Conservation (phyloP, 352 stramenopile species). For the Phytophthora citrophthora region DNA sequence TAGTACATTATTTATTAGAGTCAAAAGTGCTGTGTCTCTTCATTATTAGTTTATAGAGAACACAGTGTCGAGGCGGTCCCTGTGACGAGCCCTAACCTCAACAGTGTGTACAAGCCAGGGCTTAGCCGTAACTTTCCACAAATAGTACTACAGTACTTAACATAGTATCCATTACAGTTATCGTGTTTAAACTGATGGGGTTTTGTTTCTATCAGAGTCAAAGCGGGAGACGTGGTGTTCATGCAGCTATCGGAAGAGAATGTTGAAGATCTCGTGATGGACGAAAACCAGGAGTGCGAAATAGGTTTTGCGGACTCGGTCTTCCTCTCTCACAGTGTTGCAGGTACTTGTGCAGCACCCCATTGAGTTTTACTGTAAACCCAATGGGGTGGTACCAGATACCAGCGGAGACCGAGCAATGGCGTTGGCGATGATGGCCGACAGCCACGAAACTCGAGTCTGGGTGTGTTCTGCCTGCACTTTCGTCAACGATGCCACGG, state of each 20-base stretch:
- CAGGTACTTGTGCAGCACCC: background rate
- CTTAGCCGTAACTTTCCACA: too few species aligned
- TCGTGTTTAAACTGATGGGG: conserved; percentile 3
- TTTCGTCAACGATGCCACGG: conserved; percentile 74
- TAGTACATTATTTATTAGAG: too few species aligned
- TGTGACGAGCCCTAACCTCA: too few species aligned
- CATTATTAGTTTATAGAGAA: too few species aligned
- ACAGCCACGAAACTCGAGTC: conserved; percentile 40
- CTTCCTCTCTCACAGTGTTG: conserved; percentile 47
- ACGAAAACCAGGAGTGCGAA: conserved; percentile 66
- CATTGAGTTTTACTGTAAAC: too few species aligned
- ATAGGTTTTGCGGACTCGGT: conserved; percentile 79
- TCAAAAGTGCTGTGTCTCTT: too few species aligned
- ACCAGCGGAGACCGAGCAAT: conserved; percentile 24
- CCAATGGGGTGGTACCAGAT: conserved; percentile 6
- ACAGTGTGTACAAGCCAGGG: too few species aligned
- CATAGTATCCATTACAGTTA: too few species aligned
- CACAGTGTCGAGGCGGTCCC: too few species aligned
- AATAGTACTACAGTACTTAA: too few species aligned
- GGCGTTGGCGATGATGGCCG: conserved; percentile 13
- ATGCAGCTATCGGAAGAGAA: conserved; percentile 72
- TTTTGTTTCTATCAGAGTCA: conserved; percentile 48
- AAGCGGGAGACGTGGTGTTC: conserved; percentile 76
- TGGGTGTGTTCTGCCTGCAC: conserved; percentile 82
- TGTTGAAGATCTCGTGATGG: conserved; percentile 61